Evolutionary conservation across 306 rosid genomes (phyloP).

Genomic region (Quercus wislizeni): DNA sequence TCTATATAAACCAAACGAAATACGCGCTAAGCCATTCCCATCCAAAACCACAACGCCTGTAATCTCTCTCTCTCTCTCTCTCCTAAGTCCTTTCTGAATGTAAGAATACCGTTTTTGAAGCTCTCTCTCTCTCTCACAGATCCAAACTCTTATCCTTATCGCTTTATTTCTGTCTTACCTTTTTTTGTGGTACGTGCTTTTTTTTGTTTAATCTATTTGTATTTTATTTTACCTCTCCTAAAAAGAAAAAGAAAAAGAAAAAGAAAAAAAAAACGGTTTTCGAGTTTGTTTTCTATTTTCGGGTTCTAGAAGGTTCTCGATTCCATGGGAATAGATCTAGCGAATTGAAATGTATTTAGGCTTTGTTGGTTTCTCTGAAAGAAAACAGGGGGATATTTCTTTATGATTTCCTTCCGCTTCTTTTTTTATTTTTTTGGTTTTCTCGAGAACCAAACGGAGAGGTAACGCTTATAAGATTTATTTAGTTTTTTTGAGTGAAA

Average conservation of each 20-base stretch:
- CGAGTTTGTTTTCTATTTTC: too few relatives aligned
- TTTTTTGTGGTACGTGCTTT: neutral
- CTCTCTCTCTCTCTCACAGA: neutral
- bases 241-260: too few relatives aligned
- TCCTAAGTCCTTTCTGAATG: neutral
- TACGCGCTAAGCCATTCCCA: neutral
- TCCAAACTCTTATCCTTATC: neutral
- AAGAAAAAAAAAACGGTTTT: too few relatives aligned
- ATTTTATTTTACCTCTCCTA: neutral
- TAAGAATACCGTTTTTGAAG: too few relatives aligned
- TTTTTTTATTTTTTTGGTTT: neutral
- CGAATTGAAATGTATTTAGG: neutral
- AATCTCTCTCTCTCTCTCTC: neutral
- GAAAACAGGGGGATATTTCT: neutral
- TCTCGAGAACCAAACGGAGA: neutral
- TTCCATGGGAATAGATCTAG: slow-evolving; percentile 30
- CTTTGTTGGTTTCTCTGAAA: neutral
- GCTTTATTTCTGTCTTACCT: neutral
- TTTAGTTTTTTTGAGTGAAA: neutral
- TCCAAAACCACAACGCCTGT: neutral
- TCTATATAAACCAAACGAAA: neutral
- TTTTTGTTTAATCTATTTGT: neutral
- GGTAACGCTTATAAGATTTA: neutral
- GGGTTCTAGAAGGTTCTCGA: neutral
- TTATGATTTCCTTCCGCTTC: neutral